Evolutionary conservation across 192 early-diverging fungal species (phyloP).

Genomic region (Geosiphon pyriformis): DNA sequence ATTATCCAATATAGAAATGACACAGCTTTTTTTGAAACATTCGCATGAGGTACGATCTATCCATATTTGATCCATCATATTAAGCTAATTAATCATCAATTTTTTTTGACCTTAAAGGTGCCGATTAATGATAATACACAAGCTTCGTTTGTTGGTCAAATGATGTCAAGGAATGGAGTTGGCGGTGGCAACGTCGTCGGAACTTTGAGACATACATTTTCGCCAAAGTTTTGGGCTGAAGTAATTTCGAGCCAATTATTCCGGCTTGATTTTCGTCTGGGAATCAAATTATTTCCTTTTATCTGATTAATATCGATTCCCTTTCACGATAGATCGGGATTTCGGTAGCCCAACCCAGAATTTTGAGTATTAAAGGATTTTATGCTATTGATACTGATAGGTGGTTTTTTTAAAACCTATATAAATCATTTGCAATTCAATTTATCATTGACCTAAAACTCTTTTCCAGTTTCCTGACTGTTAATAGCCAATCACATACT

Average conservation of each 20-base stretch:
- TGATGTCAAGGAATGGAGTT: conserved; percentile 59
- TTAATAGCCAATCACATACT: conserved; percentile 46
- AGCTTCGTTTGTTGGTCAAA: conserved; percentile 51
- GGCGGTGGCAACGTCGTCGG: conserved; percentile 75
- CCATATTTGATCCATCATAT: too few species aligned
- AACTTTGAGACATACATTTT: conserved; percentile 71
- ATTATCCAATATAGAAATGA: conserved; percentile 31
- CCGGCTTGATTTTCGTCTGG: background rate
- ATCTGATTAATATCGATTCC: background rate
- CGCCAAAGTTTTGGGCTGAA: conserved; percentile 66
- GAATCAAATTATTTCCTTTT: background rate
- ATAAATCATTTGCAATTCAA: background rate
- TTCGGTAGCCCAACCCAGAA: conserved; percentile 46
- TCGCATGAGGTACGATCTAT: conserved; percentile 50
- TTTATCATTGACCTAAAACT: background rate
- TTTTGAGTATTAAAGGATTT: conserved; percentile 57
- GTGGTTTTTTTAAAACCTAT: conserved; percentile 18
- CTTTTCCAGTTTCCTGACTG: conserved; percentile 69
- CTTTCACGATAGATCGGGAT: conserved; percentile 46
- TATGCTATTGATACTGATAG: conserved; percentile 43
- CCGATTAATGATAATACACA: conserved; percentile 48
- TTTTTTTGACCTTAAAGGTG: conserved; percentile 31
- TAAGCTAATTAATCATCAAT: background rate
- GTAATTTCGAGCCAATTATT: conserved; percentile 34
- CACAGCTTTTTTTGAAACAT: conserved; percentile 53